Percentiles rank a stretch among this genome's conserved stretches.
Conservation (phyloP, 257 asterid species). For the Ehretia macrophylla region DNA sequence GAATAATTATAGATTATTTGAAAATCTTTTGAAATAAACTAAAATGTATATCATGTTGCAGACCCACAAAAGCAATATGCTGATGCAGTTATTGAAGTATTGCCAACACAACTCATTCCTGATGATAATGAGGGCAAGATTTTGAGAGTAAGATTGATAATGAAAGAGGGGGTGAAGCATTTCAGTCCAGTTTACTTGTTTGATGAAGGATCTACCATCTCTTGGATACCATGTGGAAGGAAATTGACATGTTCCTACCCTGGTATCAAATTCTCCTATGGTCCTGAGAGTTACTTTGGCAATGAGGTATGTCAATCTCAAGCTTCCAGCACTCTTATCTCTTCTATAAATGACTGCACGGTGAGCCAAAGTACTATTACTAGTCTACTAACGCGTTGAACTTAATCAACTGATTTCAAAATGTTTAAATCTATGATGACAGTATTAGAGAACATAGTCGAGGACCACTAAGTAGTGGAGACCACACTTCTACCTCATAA, state of each 20-base stretch:
- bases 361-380: too few species aligned
- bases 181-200: slow-evolving; percentile 89
- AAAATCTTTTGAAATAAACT: neutral
- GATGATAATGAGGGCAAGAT: slow-evolving; percentile 92
- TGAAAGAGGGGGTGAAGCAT: slow-evolving; percentile 83
- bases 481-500: too few species aligned
- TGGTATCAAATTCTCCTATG: slow-evolving; percentile 87
- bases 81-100: slow-evolving; percentile 84
- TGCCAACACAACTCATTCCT: slow-evolving; percentile 90
- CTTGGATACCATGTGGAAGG: slow-evolving; percentile 99
- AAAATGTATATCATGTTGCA: slow-evolving; percentile 20
- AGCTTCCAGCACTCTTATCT: neutral
- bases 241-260: slow-evolving; percentile 97
- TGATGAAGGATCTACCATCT: slow-evolving; percentile 92
- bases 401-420: too few species aligned
- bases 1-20: too few species aligned
- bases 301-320: slow-evolving; percentile 52
- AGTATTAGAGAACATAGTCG: too few species aligned
- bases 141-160: slow-evolving; percentile 80
- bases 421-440: too few species aligned
- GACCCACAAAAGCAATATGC: slow-evolving; percentile 97
- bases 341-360: too few species aligned
- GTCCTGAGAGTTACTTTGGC: slow-evolving; percentile 81
- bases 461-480: too few species aligned
- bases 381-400: too few species aligned